Base-by-base conservation (phyloP, 2,329 filamentous ascomycete genomes). In the Stachybotrys chlorohalonatus region DNA sequence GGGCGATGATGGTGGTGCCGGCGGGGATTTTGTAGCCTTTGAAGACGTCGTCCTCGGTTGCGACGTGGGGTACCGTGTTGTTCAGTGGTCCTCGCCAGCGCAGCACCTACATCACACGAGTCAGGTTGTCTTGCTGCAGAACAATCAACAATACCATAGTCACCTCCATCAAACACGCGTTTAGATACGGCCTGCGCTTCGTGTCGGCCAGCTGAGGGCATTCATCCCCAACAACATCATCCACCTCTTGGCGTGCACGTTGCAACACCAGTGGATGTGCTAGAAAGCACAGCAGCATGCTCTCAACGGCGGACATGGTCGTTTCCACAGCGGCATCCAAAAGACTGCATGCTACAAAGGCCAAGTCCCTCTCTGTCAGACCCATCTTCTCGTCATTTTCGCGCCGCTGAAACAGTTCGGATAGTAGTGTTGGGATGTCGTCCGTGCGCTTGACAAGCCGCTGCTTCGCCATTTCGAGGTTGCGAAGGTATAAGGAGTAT, bases 11-110 rank as follows among this genome's bases (percentile, higher is more conserved):
- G 11, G 32, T 42, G 7, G 50, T 52, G 32, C 50, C 50, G n/a
- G 9, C 11, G 36, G 50, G 50, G 16, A 52, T 52, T n/a, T 3
- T 11, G 50, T 52, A 52, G 50, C 50, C 50, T 17, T 52, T 9
- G 16, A 52, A 52, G n/a, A 52, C 32, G 32, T 52, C 50, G 50
- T 52, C 50, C 32, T 52, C 50, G 9, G 32, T 52, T 17, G 17
- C 32, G 11, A 52, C 31, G 45, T 52, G 50, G 2, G 50, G 50
- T 11, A 52, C 9, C 11, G 15, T n/a, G 50, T 39, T 39, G 15
- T 42, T n/a, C 15, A 17, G 16, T 52, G 36, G 16, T 32, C 50
- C 50, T 8, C 50, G 50, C 50, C 50, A 52, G n/a, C 50, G 50
- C 13, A 52, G 36, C 4, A 52, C 50, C 31, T 52, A 36, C 9